Base-by-base conservation (phyloP, 139 green algal species). In the Closterium sp. region DNA sequence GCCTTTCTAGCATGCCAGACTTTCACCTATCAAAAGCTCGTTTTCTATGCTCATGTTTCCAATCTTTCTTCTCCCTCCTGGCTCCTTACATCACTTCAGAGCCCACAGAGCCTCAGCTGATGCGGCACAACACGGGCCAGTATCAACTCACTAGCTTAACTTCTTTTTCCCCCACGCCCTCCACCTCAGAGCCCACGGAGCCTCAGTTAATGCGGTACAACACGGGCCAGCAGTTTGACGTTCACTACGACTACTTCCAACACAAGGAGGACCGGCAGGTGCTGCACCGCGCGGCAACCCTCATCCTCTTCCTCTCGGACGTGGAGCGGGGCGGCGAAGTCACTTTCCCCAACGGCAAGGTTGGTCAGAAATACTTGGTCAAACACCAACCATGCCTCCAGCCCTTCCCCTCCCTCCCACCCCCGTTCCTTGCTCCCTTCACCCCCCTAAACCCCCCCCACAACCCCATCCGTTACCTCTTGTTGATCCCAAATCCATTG, bases 181-280 rank as follows among this genome's bases (percentile, higher is more conserved):
- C 17, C 19, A 4, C 19, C 19, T 79, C 62, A 79, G 62, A 79
- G 62, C 62, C 62, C 17, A 79, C 62, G 11, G 62, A 79, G 17
- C 62, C 62, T 6, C 97, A 98, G 92, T 96, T 98, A 38, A 93
- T 98, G 91, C 94, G 96, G 85, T 98, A 98, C 93, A 86, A 96
- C 5, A 70, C 96, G 28, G 96, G 96, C 3, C 96, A 98, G 94
- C 97, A 98, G 90, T 98, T 98, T 92, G 96, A 98, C 90, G 94
- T 97, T 1, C 97, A 98, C 93, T 96, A 94, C 32, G 97, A 98
- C 96, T 97, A 96, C 92, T 98, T 98, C 94, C 94, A 97, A 38
- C 96, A 98, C 90, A 31, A 95, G 21, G 42, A 95, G 30, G 98
- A 98, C 96, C 92, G 95, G 38, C 86, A 95, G 4, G 97, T 97